Base-by-base conservation (phyloP, 2,329 filamentous ascomycete genomes). In the Tolypocladium tropicale region DNA sequence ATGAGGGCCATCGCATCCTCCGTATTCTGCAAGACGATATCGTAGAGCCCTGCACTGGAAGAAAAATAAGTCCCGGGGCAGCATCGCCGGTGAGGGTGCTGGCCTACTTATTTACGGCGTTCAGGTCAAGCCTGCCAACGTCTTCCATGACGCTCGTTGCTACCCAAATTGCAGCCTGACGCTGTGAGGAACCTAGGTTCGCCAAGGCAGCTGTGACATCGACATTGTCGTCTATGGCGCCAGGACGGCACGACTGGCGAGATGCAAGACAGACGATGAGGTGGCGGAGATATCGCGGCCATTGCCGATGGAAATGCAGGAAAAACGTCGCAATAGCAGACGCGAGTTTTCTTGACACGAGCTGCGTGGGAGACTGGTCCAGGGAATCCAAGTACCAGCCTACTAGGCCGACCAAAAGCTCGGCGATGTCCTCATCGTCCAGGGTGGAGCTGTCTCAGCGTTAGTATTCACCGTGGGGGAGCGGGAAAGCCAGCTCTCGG, bases 241-340 rank as follows among this genome's bases (percentile, higher is more conserved):
- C 57, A 2, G 62, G 65, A 18, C 54, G 60, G 25, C 59, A 59
- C 25, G 65, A 53, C 10, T 66, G 63, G 14, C 60, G 58, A 43
- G 65, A 64, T 28, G 64, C 78, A 21, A 88, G 74, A 55, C 82
- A 87, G 55, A 79, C 74, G 12, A 62, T 59, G 37, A 90, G 71
- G 64, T 88, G 84, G 39, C 76, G 77, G 36, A 90, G 69, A 59
- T 85, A 89, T 53, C 73, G 73, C n/a, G 76, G 74, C 87, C 89
- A 93, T 6, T 80, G 74, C 12, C 78, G 72, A 12, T 87, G 82
- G 59, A 88, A 88, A 57, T 86, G 86, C 34, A 89, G 76, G 64
- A 89, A 91, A 65, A 86, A 90, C 23, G 86, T 86, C 18, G 87
- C 85, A 7, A 93, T 72, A 7, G 88, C 87, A n/a, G 87, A 86